Base-by-base conservation (phyloP, 345 rosid species). In the Populus simonii region DNA sequence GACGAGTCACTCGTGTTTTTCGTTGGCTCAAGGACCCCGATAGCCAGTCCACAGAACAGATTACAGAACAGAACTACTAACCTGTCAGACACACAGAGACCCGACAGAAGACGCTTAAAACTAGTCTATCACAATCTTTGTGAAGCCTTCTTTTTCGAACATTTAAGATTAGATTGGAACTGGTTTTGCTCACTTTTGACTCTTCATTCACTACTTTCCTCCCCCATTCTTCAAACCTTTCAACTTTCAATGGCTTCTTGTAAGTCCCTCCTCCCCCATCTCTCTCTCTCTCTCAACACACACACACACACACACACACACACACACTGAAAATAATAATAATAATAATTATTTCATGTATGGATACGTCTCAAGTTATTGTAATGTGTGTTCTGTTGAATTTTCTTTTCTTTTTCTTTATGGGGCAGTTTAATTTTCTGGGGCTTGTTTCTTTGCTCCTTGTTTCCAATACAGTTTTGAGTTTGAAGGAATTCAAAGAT, bases 221-320 rank as follows among this genome's bases (percentile, higher is more conserved):
- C 55, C 8, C 36, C 35, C 35, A 33, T 25, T 62, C 27, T 41
- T 47, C 61, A 16, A 49, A 27, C 18, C 18, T 23, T 65, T 43
- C 43, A 10, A 68, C 47, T 75, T 66, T 76, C 82, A 11, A 87
- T 87, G 89, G 86, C 87, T 71, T 84, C 87, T 59, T 83, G 89
- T 87, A 55, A 87, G 86, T 79, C 67, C 31, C 57, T 57, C 75
- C 74, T 72, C 45, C 59, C 49, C 3, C 35, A 4, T 3, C 35
- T 33, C 35, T 33, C 36, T 5, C 4, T 33, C 36, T 39, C 23
- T 78, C 47, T n/a, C n/a, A n/a, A n/a, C n/a, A n/a, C n/a, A n/a
- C n/a, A n/a, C n/a, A n/a, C n/a, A n/a, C n/a, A n/a, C n/a, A n/a
- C n/a, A n/a, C n/a, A n/a, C n/a, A n/a, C n/a, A n/a, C n/a, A n/a